A percentile compares a stretch with the other conserved stretches of the same genome.
Evolutionary conservation across 257 asterid species (phyloP).

Genomic region (Solanum stenotomum): DNA sequence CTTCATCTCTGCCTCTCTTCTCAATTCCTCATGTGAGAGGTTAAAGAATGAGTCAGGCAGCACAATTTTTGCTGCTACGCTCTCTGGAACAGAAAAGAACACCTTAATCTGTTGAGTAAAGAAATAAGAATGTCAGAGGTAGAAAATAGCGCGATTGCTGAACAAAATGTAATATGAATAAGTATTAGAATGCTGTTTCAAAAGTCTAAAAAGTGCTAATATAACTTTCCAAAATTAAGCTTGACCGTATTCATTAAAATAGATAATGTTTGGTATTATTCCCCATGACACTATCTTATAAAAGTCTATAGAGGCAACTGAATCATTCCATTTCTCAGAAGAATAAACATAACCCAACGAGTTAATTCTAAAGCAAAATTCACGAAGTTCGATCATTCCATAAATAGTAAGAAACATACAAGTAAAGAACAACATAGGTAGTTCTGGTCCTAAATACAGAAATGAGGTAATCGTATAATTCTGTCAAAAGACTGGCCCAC

Average conservation of each 20-base stretch:
- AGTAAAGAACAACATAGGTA: background rate
- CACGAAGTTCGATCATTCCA: background rate
- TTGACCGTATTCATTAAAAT: background rate
- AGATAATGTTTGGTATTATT: background rate
- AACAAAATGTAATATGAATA: background rate
- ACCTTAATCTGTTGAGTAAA: conserved; percentile 49
- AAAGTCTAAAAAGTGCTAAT: background rate
- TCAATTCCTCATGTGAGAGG: conserved; percentile 64
- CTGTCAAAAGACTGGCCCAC: background rate
- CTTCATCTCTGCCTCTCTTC: conserved; percentile 69
- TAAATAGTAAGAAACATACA: background rate
- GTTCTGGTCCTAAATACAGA: background rate
- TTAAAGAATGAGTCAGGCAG: conserved; percentile 78
- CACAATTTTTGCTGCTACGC: conserved; percentile 71
- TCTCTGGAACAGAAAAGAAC: conserved; percentile 84
- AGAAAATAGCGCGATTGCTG: background rate
- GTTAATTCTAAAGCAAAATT: background rate
- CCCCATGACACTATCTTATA: background rate
- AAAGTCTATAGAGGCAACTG: background rate
- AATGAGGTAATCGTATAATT: background rate
- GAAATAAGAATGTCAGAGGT: background rate
- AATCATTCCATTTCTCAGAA: background rate
- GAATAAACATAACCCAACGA: background rate
- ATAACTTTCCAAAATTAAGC: background rate
- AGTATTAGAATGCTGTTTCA: background rate